Evolutionary conservation across 805 yeast species (phyloP).

Genomic region (Pichia eremophila): DNA sequence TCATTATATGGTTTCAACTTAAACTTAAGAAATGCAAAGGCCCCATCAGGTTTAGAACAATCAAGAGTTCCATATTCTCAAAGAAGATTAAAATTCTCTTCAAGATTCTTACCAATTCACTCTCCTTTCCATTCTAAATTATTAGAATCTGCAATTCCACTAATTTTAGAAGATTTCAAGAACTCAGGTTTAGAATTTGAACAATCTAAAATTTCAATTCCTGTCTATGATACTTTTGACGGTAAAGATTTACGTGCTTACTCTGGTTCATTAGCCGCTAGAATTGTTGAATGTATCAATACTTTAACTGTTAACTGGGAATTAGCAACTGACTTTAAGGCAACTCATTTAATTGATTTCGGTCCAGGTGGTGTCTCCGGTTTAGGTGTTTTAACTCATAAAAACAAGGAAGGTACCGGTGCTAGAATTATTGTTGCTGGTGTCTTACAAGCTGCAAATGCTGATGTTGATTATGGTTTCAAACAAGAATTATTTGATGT

Average conservation of each 20-base stretch:
- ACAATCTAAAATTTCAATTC: slow-evolving; percentile 54
- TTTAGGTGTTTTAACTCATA: slow-evolving; percentile 88
- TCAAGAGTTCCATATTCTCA: slow-evolving; percentile 88
- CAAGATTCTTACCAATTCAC: slow-evolving; percentile 88
- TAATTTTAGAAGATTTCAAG: slow-evolving; percentile 57
- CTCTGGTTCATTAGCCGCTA: slow-evolving; percentile 46
- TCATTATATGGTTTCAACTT: slow-evolving; percentile 92
- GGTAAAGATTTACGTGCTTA: slow-evolving; percentile 67
- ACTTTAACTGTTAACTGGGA: slow-evolving; percentile 94
- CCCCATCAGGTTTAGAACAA: slow-evolving; percentile 90
- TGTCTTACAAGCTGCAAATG: slow-evolving; percentile 57
- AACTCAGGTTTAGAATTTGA: slow-evolving; percentile 49
- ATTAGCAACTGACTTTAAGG: slow-evolving; percentile 64
- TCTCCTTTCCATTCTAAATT: slow-evolving; percentile 96
- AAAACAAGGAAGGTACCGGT: slow-evolving; percentile 98
- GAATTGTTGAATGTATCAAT: slow-evolving; percentile 77
- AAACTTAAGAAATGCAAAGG: slow-evolving; percentile 87
- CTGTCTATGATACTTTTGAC: slow-evolving; percentile 83
- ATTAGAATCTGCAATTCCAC: slow-evolving; percentile 59
- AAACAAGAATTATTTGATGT: slow-evolving; percentile 89
- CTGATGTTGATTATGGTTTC: slow-evolving; percentile 85
- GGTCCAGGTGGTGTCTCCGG: slow-evolving; percentile 99
- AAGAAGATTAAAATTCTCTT: slow-evolving; percentile 88
- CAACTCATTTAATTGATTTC: slow-evolving; percentile 89
- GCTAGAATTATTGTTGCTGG: slow-evolving; percentile 91